Evolutionary conservation across 768 basidiomycete species (phyloP).

Genomic region (Nidularia sp.): DNA sequence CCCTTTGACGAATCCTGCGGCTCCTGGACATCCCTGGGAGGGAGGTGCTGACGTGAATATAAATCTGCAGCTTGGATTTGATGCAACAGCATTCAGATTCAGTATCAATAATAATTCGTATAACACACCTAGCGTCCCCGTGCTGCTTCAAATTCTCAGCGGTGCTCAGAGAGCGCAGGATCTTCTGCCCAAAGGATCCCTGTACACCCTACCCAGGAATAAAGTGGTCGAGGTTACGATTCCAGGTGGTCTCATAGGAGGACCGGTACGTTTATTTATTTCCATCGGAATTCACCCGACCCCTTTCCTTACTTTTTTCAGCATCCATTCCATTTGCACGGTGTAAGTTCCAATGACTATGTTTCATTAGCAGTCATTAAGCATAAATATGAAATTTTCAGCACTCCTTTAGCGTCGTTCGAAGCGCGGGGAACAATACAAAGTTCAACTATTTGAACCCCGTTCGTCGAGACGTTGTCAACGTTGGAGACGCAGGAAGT

Average conservation of each 20-base stretch:
- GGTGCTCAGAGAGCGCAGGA: conserved; percentile 28
- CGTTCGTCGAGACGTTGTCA: conserved; percentile 27
- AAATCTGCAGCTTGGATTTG: conserved; percentile 7
- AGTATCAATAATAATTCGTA: conserved; percentile 23
- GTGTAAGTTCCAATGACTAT: conserved; percentile 13
- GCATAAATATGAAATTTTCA: conserved; percentile 7
- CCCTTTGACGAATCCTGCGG: conserved; percentile 12
- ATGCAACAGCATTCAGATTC: conserved; percentile 14
- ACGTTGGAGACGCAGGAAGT: conserved; percentile 22
- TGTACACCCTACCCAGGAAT: conserved; percentile 33
- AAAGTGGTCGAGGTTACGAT: conserved; percentile 35
- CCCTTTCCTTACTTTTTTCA: not conserved
- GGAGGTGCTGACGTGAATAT: conserved; percentile 22
- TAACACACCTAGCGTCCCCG: conserved; percentile 30
- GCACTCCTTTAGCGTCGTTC: conserved; percentile 42
- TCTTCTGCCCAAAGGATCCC: conserved; percentile 24
- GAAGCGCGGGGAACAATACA: conserved; percentile 28
- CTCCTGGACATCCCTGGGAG: conserved; percentile 25
- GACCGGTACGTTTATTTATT: conserved; percentile 7
- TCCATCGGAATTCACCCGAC: not conserved
- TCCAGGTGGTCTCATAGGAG: conserved; percentile 16
- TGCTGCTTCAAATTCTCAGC: conserved; percentile 38
- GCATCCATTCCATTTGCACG: conserved; percentile 38
- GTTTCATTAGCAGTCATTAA: not conserved
- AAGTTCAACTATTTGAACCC: conserved; percentile 40